Conservation (phyloP, 208 protist genomes). For the Endotrypanum monterogeii region DNA sequence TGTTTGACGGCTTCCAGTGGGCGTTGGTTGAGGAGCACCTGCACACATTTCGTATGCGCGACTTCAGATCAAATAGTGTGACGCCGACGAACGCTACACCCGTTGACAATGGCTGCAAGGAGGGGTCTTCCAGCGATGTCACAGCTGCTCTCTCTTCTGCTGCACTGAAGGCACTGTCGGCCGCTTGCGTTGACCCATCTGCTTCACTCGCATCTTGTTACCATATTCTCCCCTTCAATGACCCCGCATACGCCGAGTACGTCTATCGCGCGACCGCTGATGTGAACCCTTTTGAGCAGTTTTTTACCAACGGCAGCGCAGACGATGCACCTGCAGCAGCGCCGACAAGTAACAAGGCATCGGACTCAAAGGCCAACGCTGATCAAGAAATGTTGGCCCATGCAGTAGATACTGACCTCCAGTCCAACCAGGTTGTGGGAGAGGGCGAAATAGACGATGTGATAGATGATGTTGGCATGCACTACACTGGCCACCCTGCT, state of each 20-base stretch:
- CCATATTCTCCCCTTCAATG: conserved; percentile 55
- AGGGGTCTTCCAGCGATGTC: background rate
- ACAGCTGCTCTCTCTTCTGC: background rate
- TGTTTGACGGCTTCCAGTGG: conserved; percentile 84
- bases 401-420: background rate
- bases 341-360: background rate
- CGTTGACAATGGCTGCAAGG: background rate
- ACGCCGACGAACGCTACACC: background rate
- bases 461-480: conserved; percentile 79
- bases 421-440: background rate
- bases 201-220: conserved; percentile 59
- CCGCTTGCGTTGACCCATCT: conserved; percentile 37
- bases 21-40: conserved; percentile 54
- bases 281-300: conserved; percentile 80
- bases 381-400: background rate
- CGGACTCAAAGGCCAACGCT: background rate
- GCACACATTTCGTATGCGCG: conserved; percentile 31
- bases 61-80: conserved; percentile 13
- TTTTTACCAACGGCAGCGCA: conserved; percentile 17
- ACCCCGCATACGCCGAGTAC: conserved; percentile 74
- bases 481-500: conserved; percentile 33
- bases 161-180: conserved; percentile 6
- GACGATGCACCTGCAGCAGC: background rate
- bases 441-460: conserved; percentile 48
- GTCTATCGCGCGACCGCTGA: conserved; percentile 80